Conservation (phyloP, 805 yeast species). For the Schwanniomyces polymorphus region DNA sequence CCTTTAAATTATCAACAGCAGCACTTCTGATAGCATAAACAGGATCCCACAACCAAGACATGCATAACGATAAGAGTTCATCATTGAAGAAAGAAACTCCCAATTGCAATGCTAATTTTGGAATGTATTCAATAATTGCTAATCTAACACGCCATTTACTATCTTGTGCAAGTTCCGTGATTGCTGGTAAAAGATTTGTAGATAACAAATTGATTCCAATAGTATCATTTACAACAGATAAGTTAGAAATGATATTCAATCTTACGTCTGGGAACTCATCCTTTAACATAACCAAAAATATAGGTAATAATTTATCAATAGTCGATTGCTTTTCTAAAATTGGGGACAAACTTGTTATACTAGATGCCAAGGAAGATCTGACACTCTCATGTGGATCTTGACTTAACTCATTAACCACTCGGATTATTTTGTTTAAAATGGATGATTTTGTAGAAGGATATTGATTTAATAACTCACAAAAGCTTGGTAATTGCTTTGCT, state of each 20-base stretch:
- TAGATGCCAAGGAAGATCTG: conserved; percentile 87
- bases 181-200: conserved; percentile 89
- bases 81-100: conserved; percentile 93
- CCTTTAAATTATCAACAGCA: conserved; percentile 80
- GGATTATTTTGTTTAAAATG: conserved; percentile 71
- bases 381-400: conserved; percentile 92
- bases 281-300: conserved; percentile 87
- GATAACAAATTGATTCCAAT: conserved; percentile 88
- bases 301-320: conserved; percentile 78
- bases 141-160: conserved; percentile 96
- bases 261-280: conserved; percentile 98
- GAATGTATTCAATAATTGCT: conserved; percentile 95
- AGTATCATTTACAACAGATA: conserved; percentile 89
- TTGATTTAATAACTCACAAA: conserved; percentile 51
- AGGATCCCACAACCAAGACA: conserved; percentile 99
- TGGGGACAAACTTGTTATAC: conserved; percentile 84
- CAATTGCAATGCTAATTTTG: conserved; percentile 88
- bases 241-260: conserved; percentile 86
- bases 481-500: conserved; percentile 85
- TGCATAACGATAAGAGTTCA: conserved; percentile 84
- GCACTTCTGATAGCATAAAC: conserved; percentile 97
- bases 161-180: conserved; percentile 93
- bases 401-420: conserved; percentile 78
- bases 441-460: conserved; percentile 39
- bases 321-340: conserved; percentile 82